Base-by-base conservation (phyloP, 139 green algal species). In the Deuterostichococcus epilithicus region DNA sequence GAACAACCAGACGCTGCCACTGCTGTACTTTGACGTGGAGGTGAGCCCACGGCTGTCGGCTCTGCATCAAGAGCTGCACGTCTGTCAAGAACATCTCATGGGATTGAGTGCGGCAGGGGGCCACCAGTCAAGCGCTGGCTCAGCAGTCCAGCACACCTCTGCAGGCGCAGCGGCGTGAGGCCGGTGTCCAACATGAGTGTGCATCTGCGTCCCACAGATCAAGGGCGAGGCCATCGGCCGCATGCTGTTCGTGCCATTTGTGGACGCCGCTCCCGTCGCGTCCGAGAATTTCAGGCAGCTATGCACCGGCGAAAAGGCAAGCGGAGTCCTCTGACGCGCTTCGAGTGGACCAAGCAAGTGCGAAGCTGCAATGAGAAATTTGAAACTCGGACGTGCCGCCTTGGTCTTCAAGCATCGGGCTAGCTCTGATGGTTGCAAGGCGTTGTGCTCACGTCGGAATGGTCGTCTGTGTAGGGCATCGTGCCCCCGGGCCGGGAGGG, bases 21-120 rank as follows among this genome's bases (percentile, higher is more conserved):
- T 89, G 20, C 80, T 86, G 42, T 90, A 78, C 60, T 18, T 90
- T 10, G 84, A 92, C 68, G 82, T 91, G 10, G 52, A 63, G 52
- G 52, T 63, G 8, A 30, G 52, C 42, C 28, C 18, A 63, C 5
- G 3, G 52, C 18, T 63, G 10, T 5, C 10, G 18, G n/a, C n/a
- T n/a, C n/a, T n/a, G n/a, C n/a, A n/a, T n/a, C n/a, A n/a, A n/a
- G n/a, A n/a, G n/a, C n/a, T n/a, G n/a, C n/a, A n/a, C n/a, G n/a
- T n/a, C n/a, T n/a, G n/a, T n/a, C n/a, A n/a, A n/a, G n/a, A n/a
- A n/a, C n/a, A n/a, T n/a, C n/a, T n/a, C n/a, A n/a, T n/a, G n/a
- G n/a, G n/a, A n/a, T n/a, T n/a, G n/a, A n/a, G n/a, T n/a, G n/a
- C n/a, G n/a, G n/a, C n/a, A n/a, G n/a, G n/a, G n/a, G n/a, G n/a